Base-by-base conservation (phyloP, 129 eudicot genomes). In the Lactuca saligna region DNA sequence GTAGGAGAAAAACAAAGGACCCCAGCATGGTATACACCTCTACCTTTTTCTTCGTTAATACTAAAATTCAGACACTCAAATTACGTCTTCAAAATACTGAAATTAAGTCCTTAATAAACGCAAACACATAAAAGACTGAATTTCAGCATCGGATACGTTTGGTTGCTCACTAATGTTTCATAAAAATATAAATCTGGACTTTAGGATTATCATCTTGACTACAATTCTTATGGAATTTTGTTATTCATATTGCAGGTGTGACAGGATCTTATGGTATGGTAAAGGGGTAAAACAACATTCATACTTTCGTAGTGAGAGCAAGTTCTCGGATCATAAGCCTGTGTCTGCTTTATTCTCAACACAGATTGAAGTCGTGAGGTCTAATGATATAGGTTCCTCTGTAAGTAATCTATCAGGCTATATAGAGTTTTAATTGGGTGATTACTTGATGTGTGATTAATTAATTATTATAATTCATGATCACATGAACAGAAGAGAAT, bases 231-330 rank as follows among this genome's bases (percentile, higher is more conserved):
- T 70, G 48, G 15, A 46, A 44, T 17, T 44, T 8, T 42, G 6
- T 31, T 74, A 71, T 66, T 55, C 7, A 17, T 73, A 41, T 33
- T 71, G 70, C 83, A 91, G 98, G 98, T 91, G 96, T 84, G 98
- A 91, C 79, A 88, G 96, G 82, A 92, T 92, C 54, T 62, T 92
- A 65, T 92, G 98, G 98, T 77, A 84, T 13, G 98, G 98, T 6
- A 84, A 92, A 84, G 98, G 96, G 68, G 82, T 88, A 68, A 80
- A 83, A 73, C 98, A 92, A 72, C 91, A 82, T 63, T 86, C 91
- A 48, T 88, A 92, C 68, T 71, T 86, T 33, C 87, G 96, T 12
- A 85, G 96, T 66, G 95, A 92, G 68, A 88, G 89, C 81, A 88
- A 88, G 72, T 92, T 92, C 82, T 92, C 96, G 0, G 96, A 92